phyloP scores from a whole-genome alignment of 495 filamentous ascomycete species.

The Xylaria sp. region DNA sequence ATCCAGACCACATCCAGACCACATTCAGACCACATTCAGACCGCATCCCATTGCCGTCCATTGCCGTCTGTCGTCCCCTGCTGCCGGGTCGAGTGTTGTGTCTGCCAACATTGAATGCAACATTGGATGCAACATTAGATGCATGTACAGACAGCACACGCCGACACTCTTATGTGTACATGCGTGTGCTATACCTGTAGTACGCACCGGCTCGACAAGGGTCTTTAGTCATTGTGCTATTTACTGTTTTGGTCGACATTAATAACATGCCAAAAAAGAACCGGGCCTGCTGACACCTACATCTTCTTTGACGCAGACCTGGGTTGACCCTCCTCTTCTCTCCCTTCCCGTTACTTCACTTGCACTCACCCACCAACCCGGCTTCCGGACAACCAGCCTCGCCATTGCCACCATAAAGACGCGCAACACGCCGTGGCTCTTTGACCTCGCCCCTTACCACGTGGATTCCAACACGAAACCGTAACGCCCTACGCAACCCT shows the following conservation, averaged over 20 bases:
- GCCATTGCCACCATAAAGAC: slow-evolving; percentile 16
- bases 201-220: background rate
- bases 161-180: too few relatives aligned
- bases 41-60: slow-evolving; percentile 16
- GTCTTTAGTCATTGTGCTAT: slow-evolving; percentile 9
- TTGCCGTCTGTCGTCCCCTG: background rate
- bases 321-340: slow-evolving; percentile 1
- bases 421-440: background rate
- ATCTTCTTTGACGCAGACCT: slow-evolving; percentile 19
- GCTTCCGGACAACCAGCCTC: background rate
- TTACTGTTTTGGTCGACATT: background rate
- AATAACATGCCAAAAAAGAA: slow-evolving; percentile 9
- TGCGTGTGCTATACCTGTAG: background rate
- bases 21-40: background rate
- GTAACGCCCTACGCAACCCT: background rate
- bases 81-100: background rate
- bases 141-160: too few relatives aligned
- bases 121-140: too few relatives aligned
- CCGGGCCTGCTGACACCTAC: slow-evolving; percentile 19
- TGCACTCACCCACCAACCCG: background rate
- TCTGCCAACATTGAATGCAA: background rate
- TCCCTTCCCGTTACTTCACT: background rate
- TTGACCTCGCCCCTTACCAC: slow-evolving; percentile 14
- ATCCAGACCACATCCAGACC: slow-evolving; percentile 9
- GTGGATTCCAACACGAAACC: slow-evolving; percentile 19